phyloP scores from a whole-genome alignment of 1,139 yeast genomes.

The Candida anutae region DNA sequence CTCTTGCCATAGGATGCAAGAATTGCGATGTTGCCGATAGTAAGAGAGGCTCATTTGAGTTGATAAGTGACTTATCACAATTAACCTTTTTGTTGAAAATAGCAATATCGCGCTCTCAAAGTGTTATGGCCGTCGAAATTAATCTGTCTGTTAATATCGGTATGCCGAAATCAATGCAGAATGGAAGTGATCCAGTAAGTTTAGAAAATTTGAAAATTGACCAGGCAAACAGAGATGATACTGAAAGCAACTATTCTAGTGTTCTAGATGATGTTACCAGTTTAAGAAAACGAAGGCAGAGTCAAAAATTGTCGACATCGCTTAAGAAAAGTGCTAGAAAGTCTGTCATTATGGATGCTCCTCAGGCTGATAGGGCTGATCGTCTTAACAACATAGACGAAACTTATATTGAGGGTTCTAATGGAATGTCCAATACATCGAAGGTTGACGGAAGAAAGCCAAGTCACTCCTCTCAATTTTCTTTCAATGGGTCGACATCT shows the following conservation, averaged over 20 bases:
- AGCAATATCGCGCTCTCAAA: conserved; percentile 72
- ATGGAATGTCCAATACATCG: conserved; percentile 1
- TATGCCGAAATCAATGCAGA: too few species aligned
- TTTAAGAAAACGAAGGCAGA: conserved; percentile 66
- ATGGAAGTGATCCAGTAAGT: background rate
- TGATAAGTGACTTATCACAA: conserved; percentile 66
- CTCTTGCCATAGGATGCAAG: conserved; percentile 42
- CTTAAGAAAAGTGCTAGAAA: conserved; percentile 41
- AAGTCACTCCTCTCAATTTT: conserved; percentile 14
- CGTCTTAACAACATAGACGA: too few species aligned
- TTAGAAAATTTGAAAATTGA: conserved; percentile 6
- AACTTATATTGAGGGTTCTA: conserved; percentile 2
- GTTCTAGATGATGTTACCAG: conserved; percentile 75
- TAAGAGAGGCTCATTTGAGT: conserved; percentile 36
- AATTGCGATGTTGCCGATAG: conserved; percentile 45
- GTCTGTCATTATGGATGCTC: conserved; percentile 43
- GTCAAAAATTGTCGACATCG: conserved; percentile 53
- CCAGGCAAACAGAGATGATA: conserved; percentile 11
- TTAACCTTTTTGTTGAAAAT: conserved; percentile 71
- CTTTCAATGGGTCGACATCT: conserved; percentile 14
- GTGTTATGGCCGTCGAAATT: conserved; percentile 43
- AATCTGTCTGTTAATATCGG: conserved; percentile 2
- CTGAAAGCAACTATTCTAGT: conserved; percentile 47
- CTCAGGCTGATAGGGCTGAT: conserved; percentile 45
- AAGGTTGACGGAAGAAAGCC: conserved; percentile 8